phyloP scores from a whole-genome alignment of 1,284 basidiomycete species.

The Ganoderma lingzhi region DNA sequence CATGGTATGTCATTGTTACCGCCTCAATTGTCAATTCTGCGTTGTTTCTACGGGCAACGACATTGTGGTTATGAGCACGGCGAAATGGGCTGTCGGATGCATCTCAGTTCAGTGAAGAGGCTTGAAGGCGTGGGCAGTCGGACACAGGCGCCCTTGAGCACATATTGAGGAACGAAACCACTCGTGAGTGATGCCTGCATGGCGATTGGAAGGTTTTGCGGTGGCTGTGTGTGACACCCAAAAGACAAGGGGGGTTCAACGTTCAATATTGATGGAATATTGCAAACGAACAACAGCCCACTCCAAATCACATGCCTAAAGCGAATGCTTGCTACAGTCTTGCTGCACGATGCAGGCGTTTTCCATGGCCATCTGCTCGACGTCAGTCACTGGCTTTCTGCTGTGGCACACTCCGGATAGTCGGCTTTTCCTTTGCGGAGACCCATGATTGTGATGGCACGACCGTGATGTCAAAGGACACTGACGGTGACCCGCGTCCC shows the following conservation, averaged over 20 bases:
- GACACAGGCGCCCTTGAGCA: too few species aligned
- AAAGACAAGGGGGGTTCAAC: too few species aligned
- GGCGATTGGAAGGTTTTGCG: too few species aligned
- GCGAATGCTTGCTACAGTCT: constrained; percentile 23
- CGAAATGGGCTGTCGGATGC: too few species aligned
- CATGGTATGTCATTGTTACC: background rate
- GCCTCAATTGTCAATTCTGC: background rate
- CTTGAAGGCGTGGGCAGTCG: too few species aligned
- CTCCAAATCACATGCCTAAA: too few species aligned
- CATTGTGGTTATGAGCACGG: background rate
- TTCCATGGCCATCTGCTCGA: constrained; percentile 24
- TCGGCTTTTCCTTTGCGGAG: constrained; percentile 29
- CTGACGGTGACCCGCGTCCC: constrained; percentile 19
- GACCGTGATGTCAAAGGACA: constrained; percentile 20
- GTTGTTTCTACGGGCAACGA: background rate
- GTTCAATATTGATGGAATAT: too few species aligned
- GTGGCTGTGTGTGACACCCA: too few species aligned
- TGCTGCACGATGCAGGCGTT: constrained; percentile 26
- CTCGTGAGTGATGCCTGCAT: too few species aligned
- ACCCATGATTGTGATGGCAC: constrained; percentile 26
- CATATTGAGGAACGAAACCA: too few species aligned
- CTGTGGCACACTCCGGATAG: constrained; percentile 29
- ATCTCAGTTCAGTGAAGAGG: too few species aligned
- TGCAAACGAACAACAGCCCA: too few species aligned
- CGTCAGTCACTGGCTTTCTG: constrained; percentile 25